These are phyloP conservation scores for Colletotrichum truncatum DNA, from an alignment of 2,329 filamentous ascomycete species.

Conservation along the genomic window DNA sequence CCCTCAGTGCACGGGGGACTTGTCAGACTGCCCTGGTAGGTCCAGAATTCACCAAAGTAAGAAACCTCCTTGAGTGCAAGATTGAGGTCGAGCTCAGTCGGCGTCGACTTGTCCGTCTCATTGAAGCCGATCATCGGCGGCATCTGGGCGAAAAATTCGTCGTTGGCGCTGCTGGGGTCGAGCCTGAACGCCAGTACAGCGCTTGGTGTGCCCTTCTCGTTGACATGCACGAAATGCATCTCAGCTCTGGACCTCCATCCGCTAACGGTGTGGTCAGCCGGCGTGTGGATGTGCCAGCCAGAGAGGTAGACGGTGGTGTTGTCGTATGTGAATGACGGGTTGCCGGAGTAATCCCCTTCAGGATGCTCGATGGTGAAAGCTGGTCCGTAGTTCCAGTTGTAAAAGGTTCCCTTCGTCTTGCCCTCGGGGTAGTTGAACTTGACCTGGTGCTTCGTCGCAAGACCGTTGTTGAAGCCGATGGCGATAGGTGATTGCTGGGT, in stretches of 20 bases:
- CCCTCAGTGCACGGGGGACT: slow-evolving; percentile 57
- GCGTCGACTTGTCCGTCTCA: slow-evolving; percentile 34
- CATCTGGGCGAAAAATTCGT: slow-evolving; percentile 50
- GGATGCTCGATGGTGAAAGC: slow-evolving; percentile 49
- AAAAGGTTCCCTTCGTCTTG: slow-evolving; percentile 47
- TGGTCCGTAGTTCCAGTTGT: slow-evolving; percentile 59
- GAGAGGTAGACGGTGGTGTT: slow-evolving; percentile 55
- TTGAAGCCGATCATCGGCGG: slow-evolving; percentile 49
- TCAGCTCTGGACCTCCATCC: slow-evolving; percentile 53
- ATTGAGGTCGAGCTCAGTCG: slow-evolving; percentile 42
- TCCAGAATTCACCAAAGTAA: slow-evolving; percentile 55
- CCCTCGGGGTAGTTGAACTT: slow-evolving; percentile 50
- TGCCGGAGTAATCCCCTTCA: slow-evolving; percentile 44
- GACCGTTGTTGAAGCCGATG: slow-evolving; percentile 48
- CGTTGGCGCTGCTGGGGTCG: slow-evolving; percentile 48
- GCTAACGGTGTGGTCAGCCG: slow-evolving; percentile 57
- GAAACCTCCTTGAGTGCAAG: slow-evolving; percentile 46
- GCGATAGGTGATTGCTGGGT: slow-evolving; percentile 60
- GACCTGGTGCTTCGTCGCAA: slow-evolving; percentile 48
- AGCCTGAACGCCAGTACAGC: slow-evolving; percentile 56
- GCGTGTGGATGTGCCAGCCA: slow-evolving; percentile 61
- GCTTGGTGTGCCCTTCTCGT: slow-evolving; percentile 37
- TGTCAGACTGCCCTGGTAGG: slow-evolving; percentile 56
- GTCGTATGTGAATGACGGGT: slow-evolving; percentile 53
- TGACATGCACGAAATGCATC: slow-evolving; percentile 58